Percentiles rank a stretch among this genome's conserved stretches.
These are phyloP conservation scores for Cyclostephanos tholiformis DNA, from an alignment of 108 stramenopile species.

Conservation along the genomic window DNA sequence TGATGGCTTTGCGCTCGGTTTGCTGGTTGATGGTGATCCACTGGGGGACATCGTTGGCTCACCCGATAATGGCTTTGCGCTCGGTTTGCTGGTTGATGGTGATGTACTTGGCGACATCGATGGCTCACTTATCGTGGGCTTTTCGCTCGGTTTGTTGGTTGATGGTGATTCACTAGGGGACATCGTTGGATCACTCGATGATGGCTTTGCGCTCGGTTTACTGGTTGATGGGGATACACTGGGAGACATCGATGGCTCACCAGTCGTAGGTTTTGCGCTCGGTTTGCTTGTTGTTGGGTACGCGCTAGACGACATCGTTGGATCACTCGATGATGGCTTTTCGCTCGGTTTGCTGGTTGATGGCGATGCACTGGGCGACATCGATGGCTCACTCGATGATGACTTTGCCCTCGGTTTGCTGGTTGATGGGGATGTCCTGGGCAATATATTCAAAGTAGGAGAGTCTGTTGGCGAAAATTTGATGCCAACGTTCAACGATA, in stretches of 20 bases:
- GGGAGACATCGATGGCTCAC: not conserved
- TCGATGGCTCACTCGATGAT: not conserved
- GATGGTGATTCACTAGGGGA: not conserved
- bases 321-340: not conserved
- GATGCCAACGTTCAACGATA: conserved; percentile 1
- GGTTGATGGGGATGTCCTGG: not conserved
- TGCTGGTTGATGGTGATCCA: no score
- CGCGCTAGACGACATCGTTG: not conserved
- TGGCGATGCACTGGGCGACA: no score
- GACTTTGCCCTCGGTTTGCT: not conserved
- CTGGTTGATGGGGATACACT: not conserved
- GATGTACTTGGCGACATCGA: not conserved
- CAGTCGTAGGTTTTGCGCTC: not conserved
- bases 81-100: not conserved
- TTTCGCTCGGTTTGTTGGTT: not conserved
- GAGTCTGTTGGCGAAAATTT: not conserved
- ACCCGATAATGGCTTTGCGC: not conserved
- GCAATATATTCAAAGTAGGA: not conserved
- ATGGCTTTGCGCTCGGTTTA: not conserved
- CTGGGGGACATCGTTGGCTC: not conserved
- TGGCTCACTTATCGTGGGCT: not conserved
- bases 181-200: not conserved
- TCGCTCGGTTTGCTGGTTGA: no score
- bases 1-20: not conserved
- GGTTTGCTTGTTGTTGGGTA: not conserved